A percentile compares a stretch with the other conserved stretches of the same genome.
These are phyloP conservation scores for Atkinsonella hypoxylon DNA, from an alignment of 2,329 filamentous ascomycete species.

Conservation along the genomic window DNA sequence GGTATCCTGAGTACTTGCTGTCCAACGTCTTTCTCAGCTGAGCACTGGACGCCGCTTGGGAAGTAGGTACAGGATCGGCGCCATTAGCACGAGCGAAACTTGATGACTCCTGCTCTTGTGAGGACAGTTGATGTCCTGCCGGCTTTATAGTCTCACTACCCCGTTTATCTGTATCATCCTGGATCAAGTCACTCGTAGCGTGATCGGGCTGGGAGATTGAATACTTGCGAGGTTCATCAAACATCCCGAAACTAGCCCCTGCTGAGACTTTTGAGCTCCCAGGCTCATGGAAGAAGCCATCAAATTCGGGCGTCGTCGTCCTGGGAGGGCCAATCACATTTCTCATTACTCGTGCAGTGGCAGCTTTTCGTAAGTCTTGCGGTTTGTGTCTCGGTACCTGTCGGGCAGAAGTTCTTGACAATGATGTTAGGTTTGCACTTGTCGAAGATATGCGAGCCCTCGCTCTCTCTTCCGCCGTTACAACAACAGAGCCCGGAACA, in stretches of 20 bases:
- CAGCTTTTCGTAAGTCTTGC: neutral
- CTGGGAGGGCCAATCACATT: neutral
- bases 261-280: neutral
- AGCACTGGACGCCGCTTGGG: neutral
- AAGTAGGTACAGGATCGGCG: neutral
- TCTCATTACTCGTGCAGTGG: neutral
- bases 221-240: neutral
- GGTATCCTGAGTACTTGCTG: neutral
- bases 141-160: neutral
- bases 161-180: too few relatives aligned
- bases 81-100: too few relatives aligned
- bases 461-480: constrained; percentile 3
- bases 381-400: neutral
- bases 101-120: too few relatives aligned
- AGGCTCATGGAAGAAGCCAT: neutral
- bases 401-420: neutral
- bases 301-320: neutral
- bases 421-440: neutral
- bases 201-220: too few relatives aligned
- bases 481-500: constrained; percentile 2
- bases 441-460: neutral
- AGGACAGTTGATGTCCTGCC: neutral
- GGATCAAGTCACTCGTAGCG: too few relatives aligned
- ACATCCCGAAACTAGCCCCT: neutral
- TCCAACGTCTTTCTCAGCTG: neutral